phyloP scores from a whole-genome alignment of 176 grass and related monocot species.

The Thinopyrum elongatum region DNA sequence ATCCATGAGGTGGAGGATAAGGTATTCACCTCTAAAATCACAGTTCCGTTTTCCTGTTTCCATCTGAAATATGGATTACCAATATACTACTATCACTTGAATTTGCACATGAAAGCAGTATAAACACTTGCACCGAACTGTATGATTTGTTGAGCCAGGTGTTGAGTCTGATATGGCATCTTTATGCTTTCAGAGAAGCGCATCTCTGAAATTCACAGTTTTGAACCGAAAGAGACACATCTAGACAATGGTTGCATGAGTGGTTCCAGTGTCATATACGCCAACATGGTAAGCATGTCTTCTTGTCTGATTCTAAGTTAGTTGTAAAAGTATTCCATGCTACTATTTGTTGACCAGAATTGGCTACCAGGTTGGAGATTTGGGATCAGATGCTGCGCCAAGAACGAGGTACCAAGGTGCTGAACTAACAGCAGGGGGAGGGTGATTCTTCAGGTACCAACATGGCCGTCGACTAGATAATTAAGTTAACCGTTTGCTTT shows the following conservation, averaged over 20 bases:
- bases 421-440: too few relatives aligned
- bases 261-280: slow-evolving; percentile 95
- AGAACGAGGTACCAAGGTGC: too few relatives aligned
- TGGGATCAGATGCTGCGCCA: slow-evolving; percentile 51
- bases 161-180: neutral
- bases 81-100: neutral
- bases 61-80: neutral
- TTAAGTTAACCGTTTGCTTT: too few relatives aligned
- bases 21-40: too few relatives aligned
- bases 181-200: too few relatives aligned
- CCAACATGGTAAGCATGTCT: slow-evolving; percentile 60
- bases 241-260: slow-evolving; percentile 96
- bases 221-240: too few relatives aligned
- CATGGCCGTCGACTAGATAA: too few relatives aligned
- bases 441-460: too few relatives aligned
- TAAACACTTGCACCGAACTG: neutral
- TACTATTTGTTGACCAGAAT: neutral
- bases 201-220: too few relatives aligned
- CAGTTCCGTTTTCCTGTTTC: neutral
- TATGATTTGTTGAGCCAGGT: neutral
- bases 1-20: too few relatives aligned
- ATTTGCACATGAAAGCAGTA: neutral
- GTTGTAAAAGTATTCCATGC: neutral
- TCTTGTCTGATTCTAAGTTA: neutral
- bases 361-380: slow-evolving; percentile 65